Evolutionary conservation across 805 yeast genomes (phyloP), one percentile per base, ranked within the genome.

Genomic region (Zygoascus ofunaensis): DNA sequence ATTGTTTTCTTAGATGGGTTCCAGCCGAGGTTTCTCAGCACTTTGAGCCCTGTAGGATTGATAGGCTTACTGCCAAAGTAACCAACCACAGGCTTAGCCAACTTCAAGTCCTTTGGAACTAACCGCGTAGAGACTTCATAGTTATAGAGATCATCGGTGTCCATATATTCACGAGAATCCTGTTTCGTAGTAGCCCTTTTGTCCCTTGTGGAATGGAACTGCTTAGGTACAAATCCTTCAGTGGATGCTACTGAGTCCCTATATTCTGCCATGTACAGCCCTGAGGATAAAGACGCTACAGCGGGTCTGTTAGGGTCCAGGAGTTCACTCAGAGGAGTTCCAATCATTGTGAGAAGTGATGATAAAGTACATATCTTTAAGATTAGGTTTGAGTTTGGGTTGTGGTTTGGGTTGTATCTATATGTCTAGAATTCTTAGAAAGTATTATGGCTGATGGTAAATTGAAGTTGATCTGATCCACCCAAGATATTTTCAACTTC

Each of bases 1-100:
- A 35, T 41, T 14, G 47, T 41, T 18, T 45, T 36, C 32, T 37
- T 38, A 10, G 32, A 43, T 41, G 68, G 64, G 17, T 65, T 64
- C 95, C 95, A 87, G 3, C 96, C 96, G 68, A 87, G 70, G 53
- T 72, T 80, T 55, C 76, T 80, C 54, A 87, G 65, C 53, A 87
- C 62, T 47, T 65, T 67, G 61, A 87, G 73, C 20, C 95, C 96
- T 22, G n/a, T 42, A 8, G 24, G 28, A 21, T 37, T 22, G 23
- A n/a, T 26, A 4, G 18, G n/a, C 17, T 26, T 19, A 4, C 18
- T 17, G n/a, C 23, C 18, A 17, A 28, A 34, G 14, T 17, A 14
- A 8, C 20, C 17, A 37, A 43, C 10, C 3, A 30, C 26, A n/a
- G 35, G 39, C 38, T 15, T 43, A 21, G 8, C 30, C 35, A 22